Conservation (phyloP, 768 basidiomycete species). For the Boletus speciosus region DNA sequence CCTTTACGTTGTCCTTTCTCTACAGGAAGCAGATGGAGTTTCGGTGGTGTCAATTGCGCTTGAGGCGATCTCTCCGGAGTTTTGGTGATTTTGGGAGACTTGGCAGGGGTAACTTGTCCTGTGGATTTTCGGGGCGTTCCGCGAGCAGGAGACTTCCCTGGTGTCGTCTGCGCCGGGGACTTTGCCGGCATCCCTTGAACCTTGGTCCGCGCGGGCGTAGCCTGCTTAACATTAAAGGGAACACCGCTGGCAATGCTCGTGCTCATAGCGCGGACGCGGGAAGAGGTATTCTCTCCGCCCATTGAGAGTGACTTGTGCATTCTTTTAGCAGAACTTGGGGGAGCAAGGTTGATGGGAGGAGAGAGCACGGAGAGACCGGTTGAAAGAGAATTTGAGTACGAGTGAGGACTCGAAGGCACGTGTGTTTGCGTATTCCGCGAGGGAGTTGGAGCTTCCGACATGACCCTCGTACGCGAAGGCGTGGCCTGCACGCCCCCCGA, state of each 20-base stretch:
- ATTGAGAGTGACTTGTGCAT: conserved; percentile 28
- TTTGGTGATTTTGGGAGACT: conserved; percentile 20
- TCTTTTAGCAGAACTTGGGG: conserved; percentile 37
- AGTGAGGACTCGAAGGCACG: conserved; percentile 21
- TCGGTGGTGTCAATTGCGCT: conserved; percentile 20
- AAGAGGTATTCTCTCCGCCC: conserved; percentile 6
- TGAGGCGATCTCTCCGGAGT: conserved; percentile 23
- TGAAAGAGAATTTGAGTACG: conserved; percentile 24
- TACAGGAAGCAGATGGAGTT: conserved; percentile 11
- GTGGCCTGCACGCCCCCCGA: conserved; percentile 28
- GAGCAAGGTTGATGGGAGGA: conserved; percentile 38
- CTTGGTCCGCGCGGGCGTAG: conserved; percentile 11
- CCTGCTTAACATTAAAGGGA: conserved; percentile 11
- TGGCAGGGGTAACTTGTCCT: conserved; percentile 19
- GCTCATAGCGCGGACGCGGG: conserved; percentile 20
- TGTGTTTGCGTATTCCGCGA: conserved; percentile 25
- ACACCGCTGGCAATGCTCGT: conserved; percentile 2
- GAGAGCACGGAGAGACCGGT: conserved; percentile 22
- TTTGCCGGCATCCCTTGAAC: conserved; percentile 16
- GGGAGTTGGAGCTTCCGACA: conserved; percentile 38
- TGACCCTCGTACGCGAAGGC: conserved; percentile 41
- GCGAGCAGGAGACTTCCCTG: conserved; percentile 15
- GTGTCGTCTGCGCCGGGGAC: conserved; percentile 15
- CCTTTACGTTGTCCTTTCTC: conserved; percentile 22
- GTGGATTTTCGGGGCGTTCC: conserved; percentile 22